Evolutionary conservation across 2,329 filamentous ascomycete genomes (phyloP), one percentile per base, ranked within the genome.

Genomic region (Alternaria sp.): DNA sequence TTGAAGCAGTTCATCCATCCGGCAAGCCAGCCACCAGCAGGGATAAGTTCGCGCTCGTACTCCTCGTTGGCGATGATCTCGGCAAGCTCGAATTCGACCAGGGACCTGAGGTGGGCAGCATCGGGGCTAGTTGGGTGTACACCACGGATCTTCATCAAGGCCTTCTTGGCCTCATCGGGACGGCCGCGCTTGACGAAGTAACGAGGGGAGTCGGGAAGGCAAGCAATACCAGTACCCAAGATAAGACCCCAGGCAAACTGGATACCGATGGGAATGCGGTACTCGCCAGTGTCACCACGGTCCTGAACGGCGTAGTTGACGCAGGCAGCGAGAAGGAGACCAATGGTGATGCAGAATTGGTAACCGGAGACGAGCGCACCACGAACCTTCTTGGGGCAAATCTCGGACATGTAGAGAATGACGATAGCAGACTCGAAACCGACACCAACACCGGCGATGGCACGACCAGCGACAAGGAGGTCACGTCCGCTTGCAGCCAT

Each of bases 41-140:
- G 72, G 69, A 89, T 75, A 52, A 73, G 60, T 48, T 68, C 67
- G 24, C 67, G 63, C 84, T 97, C 93, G 77, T 94, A 93, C 81
- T 92, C 91, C 80, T 94, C 87, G 84, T 96, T 96, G 83, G 93
- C 93, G 61, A 95, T 85, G 67, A 97, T 93, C 82, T 96, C 93
- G 46, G 90, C 87, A 47, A 96, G 85, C 81, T 96, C 93, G 62
- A 87, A 82, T 81, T 91, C 87, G 80, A 96, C 46, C 30, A 49
- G 9, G 14, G 46, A 49, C 46, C 46, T 49, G 32, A 49, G 46
- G n/a, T 49, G 30, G 22, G 30, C 46, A 11, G 46, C 46, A 22
- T 49, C 30, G 30, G 46, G 46, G 46, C 34, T 36, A 7, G 46
- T 49, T 2, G 46, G 46, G 46, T 49, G 46, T 9, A 49, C 46